These are phyloP conservation scores for Cercis canadensis DNA, from an alignment of 306 rosid species.

Conservation along the genomic window DNA sequence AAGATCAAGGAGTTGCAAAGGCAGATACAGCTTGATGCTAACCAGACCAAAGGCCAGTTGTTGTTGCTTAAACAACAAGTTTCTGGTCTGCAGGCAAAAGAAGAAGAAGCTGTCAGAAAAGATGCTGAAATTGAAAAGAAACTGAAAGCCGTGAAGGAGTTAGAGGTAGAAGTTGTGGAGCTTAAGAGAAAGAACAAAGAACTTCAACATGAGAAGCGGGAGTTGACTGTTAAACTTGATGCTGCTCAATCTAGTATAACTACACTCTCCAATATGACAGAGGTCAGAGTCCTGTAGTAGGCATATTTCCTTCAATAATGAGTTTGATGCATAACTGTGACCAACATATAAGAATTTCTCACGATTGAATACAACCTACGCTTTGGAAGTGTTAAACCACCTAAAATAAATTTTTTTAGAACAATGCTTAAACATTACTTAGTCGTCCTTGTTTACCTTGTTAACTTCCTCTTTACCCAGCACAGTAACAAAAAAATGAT, in stretches of 20 bases:
- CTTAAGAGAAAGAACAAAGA: conserved; percentile 86
- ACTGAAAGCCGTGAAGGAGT: conserved; percentile 69
- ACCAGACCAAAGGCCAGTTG: conserved; percentile 86
- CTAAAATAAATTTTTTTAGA: not conserved
- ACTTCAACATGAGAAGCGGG: conserved; percentile 87
- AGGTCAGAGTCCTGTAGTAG: conserved; percentile 54
- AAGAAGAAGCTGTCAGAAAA: conserved; percentile 74
- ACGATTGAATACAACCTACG: not conserved
- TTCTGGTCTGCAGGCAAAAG: conserved; percentile 75
- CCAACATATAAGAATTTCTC: conserved; percentile 8
- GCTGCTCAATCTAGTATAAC: conserved; percentile 68
- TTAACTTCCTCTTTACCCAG: conserved; percentile 4
- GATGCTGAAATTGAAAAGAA: conserved; percentile 78
- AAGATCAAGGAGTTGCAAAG: conserved; percentile 92
- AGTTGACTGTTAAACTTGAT: conserved; percentile 68
- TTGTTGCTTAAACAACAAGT: conserved; percentile 95
- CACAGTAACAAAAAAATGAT: not conserved
- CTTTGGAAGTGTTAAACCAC: conserved; percentile 38
- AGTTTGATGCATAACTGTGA: conserved; percentile 12
- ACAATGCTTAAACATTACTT: conserved; percentile 1
- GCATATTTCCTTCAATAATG: conserved; percentile 11
- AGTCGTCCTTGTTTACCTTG: conserved; percentile 12
- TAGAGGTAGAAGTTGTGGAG: conserved; percentile 77
- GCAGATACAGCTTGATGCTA: conserved; percentile 88
- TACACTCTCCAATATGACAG: conserved; percentile 75